A percentile compares a stretch with the other conserved stretches of the same genome.
These are phyloP conservation scores for Melocanna baccifera DNA, from an alignment of 176 grass and related monocot species.

Conservation along the genomic window DNA sequence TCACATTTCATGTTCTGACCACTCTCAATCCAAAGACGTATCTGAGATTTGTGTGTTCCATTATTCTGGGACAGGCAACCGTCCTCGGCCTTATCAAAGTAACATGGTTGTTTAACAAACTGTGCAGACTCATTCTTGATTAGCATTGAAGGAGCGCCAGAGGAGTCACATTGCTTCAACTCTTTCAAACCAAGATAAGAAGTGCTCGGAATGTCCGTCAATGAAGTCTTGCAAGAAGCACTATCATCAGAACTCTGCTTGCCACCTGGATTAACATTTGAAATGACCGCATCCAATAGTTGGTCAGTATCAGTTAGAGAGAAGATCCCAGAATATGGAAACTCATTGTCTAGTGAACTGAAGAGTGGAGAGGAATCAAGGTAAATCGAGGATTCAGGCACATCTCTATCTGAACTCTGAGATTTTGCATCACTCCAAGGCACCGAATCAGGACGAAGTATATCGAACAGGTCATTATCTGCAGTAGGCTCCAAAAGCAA, in stretches of 20 bases:
- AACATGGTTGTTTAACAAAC: constrained; percentile 49
- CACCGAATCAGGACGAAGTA: constrained; percentile 55
- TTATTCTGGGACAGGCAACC: constrained; percentile 50
- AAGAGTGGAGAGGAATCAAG: constrained; percentile 33
- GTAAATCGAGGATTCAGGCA: constrained; percentile 33
- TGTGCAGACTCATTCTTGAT: constrained; percentile 48
- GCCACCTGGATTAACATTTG: constrained; percentile 50
- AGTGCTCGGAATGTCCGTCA: constrained; percentile 44
- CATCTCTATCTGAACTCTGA: constrained; percentile 44
- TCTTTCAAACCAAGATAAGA: constrained; percentile 40
- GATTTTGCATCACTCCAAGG: constrained; percentile 34
- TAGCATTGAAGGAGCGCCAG: constrained; percentile 23
- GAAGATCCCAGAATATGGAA: constrained; percentile 47
- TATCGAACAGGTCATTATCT: constrained; percentile 61
- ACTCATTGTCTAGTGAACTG: constrained; percentile 47
- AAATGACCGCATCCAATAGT: constrained; percentile 76
- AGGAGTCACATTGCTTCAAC: constrained; percentile 35
- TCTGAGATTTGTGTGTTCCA: constrained; percentile 66
- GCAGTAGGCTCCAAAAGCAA: constrained; percentile 39
- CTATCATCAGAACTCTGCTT: constrained; percentile 56
- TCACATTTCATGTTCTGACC: constrained; percentile 57
- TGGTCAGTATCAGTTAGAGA: constrained; percentile 60
- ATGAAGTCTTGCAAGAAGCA: constrained; percentile 61
- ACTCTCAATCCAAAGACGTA: constrained; percentile 64
- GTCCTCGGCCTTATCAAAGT: constrained; percentile 42